Conservation (phyloP, 2,329 filamentous ascomycete genomes). For the Cyphellophora attinorum region DNA sequence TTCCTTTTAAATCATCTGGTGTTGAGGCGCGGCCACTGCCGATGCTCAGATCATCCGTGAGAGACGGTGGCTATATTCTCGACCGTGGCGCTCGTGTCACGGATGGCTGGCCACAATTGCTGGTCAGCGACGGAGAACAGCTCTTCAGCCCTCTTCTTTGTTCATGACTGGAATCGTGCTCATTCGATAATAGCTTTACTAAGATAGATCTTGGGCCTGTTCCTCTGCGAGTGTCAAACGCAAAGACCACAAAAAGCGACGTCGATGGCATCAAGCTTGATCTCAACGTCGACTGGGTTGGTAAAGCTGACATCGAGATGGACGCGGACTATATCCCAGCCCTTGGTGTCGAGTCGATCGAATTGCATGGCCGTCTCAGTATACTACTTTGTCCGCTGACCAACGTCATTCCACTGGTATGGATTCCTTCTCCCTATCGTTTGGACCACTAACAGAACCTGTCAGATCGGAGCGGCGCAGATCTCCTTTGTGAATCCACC, state of each 20-base stretch:
- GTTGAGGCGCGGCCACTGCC: too few species aligned
- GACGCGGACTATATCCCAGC: slow-evolving; percentile 13
- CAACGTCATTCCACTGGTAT: slow-evolving; percentile 14
- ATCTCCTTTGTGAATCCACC: slow-evolving; percentile 14
- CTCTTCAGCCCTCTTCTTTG: too few species aligned
- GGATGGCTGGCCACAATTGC: too few species aligned
- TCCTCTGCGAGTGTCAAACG: slow-evolving; percentile 11
- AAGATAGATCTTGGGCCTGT: slow-evolving; percentile 14
- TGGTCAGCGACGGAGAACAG: too few species aligned
- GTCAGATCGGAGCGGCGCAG: slow-evolving; percentile 13
- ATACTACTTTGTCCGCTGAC: slow-evolving; percentile 13
- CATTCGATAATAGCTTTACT: too few species aligned
- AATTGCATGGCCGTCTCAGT: slow-evolving; percentile 12
- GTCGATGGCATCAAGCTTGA: slow-evolving; percentile 13
- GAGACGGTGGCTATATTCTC: too few species aligned
- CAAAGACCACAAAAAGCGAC: slow-evolving; percentile 14
- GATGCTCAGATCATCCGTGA: too few species aligned
- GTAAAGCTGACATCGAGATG: slow-evolving; percentile 14
- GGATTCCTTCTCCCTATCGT: slow-evolving; percentile 3
- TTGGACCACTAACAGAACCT: slow-evolving; percentile 3
- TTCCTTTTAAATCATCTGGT: too few species aligned
- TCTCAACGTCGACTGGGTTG: slow-evolving; percentile 14
- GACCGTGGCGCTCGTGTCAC: too few species aligned
- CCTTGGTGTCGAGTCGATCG: slow-evolving; percentile 11
- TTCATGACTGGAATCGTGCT: too few species aligned